A percentile compares a stretch with the other conserved stretches of the same genome.
Conservation (phyloP, 73 alveolate species). For the Tetrahymena thermophila region DNA sequence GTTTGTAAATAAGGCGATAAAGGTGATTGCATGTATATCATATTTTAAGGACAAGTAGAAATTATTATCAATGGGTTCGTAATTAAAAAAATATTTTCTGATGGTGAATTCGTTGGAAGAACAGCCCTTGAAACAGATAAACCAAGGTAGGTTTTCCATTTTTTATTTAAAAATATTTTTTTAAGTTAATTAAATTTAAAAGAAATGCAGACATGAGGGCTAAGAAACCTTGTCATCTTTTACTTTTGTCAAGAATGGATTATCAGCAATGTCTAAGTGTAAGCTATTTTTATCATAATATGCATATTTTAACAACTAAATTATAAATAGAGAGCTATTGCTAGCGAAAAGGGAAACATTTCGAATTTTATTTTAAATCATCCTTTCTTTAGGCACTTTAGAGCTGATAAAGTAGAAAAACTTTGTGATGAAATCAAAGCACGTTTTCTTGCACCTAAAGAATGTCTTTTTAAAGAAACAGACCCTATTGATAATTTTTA, state of each 20-base stretch:
- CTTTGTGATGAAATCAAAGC: slow-evolving; percentile 42
- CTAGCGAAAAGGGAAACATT: background rate
- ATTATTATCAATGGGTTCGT: slow-evolving; percentile 16
- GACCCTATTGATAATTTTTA: slow-evolving; percentile 38
- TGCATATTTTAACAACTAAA: background rate
- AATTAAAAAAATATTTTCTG: slow-evolving; percentile 6
- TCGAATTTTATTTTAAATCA: background rate
- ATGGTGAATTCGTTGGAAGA: slow-evolving; percentile 38
- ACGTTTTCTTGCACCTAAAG: slow-evolving; percentile 35
- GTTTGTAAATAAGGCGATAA: slow-evolving; percentile 29
- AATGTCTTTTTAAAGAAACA: slow-evolving; percentile 28
- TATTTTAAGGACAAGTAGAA: slow-evolving; percentile 28
- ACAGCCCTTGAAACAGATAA: slow-evolving; percentile 40
- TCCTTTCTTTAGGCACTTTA: slow-evolving; percentile 28
- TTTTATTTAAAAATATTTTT: background rate
- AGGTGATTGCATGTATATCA: slow-evolving; percentile 44
- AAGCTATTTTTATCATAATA: background rate
- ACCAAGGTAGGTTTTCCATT: slow-evolving; percentile 27
- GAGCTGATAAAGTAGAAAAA: slow-evolving; percentile 31
- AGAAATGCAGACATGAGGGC: background rate
- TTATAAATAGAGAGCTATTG: slow-evolving; percentile 14
- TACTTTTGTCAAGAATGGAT: slow-evolving; percentile 23
- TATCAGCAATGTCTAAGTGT: slow-evolving; percentile 23
- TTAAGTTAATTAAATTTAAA: background rate
- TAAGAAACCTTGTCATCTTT: slow-evolving; percentile 7